Evolutionary conservation across 1,284 basidiomycete genomes (phyloP).

Genomic region (Puccinia coronata): DNA sequence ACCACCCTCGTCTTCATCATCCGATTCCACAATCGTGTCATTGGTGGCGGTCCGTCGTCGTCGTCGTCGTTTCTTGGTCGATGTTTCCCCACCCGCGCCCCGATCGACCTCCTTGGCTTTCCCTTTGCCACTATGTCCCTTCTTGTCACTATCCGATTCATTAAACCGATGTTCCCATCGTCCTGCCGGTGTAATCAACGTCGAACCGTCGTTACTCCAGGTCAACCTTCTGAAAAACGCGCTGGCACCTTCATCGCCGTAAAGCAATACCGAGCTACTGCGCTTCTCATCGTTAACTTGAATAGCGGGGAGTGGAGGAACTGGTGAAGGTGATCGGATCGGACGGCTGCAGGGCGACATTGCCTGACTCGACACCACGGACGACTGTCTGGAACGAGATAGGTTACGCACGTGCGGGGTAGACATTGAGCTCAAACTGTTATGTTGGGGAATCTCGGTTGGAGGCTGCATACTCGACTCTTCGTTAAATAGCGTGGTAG

Average conservation of each 20-base stretch:
- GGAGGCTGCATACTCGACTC: constrained; percentile 40
- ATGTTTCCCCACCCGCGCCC: constrained; percentile 63
- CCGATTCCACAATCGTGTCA: constrained; percentile 49
- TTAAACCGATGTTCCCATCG: constrained; percentile 85
- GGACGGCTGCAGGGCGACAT: constrained; percentile 71
- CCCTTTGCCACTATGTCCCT: constrained; percentile 42
- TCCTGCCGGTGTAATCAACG: constrained; percentile 91
- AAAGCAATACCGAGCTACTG: constrained; percentile 67
- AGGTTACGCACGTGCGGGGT: constrained; percentile 24
- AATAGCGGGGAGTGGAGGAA: constrained; percentile 84
- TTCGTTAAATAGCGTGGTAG: constrained; percentile 41
- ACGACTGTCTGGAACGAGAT: constrained; percentile 55
- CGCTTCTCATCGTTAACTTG: constrained; percentile 59
- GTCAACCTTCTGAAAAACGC: constrained; percentile 92
- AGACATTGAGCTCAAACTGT: not conserved
- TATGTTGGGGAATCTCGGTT: constrained; percentile 41
- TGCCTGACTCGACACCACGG: constrained; percentile 59
- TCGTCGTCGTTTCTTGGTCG: constrained; percentile 61
- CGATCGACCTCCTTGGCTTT: constrained; percentile 53
- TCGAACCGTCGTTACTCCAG: constrained; percentile 90
- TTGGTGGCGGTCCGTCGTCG: constrained; percentile 49
- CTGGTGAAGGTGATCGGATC: constrained; percentile 87
- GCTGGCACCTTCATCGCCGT: constrained; percentile 91
- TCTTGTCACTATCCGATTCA: not conserved
- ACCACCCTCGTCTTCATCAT: constrained; percentile 54